Percentiles rank a stretch among this genome's conserved stretches.
Evolutionary conservation across 1,284 basidiomycete species (phyloP).

Genomic region (Ceratobasidium sp.): DNA sequence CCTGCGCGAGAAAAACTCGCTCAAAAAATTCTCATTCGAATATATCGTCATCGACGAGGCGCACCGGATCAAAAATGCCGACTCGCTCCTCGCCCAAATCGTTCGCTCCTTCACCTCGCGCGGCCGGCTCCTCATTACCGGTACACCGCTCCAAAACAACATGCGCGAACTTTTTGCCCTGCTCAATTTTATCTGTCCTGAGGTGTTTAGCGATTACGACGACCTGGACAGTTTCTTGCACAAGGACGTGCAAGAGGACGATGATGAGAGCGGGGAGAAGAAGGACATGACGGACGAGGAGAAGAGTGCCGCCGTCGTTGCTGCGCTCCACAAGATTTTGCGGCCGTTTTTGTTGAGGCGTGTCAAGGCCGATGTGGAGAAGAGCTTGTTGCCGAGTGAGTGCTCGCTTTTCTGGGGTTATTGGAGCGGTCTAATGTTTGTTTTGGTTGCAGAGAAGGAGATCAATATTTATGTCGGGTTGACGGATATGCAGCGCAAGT

Average conservation of each 20-base stretch:
- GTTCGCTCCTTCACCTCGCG: conserved; percentile 91
- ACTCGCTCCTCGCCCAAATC: conserved; percentile 95
- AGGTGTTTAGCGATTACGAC: conserved; percentile 79
- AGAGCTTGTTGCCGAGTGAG: conserved; percentile 90
- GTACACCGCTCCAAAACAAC: conserved; percentile 97
- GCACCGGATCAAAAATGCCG: conserved; percentile 99
- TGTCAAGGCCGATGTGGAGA: conserved; percentile 98
- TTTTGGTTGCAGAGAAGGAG: conserved; percentile 82
- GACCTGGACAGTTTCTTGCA: conserved; percentile 81
- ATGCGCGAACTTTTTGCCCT: conserved; percentile 96
- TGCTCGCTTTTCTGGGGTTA: conserved; percentile 36
- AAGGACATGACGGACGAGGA: conserved; percentile 68
- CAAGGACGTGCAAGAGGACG: conserved; percentile 65
- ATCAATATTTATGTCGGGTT: conserved; percentile 99
- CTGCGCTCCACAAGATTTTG: conserved; percentile 97
- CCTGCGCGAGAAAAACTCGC: conserved; percentile 89
- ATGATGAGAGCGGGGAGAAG: conserved; percentile 58
- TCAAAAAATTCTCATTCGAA: conserved; percentile 97
- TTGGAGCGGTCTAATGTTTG: not conserved
- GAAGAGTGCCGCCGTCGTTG: conserved; percentile 91
- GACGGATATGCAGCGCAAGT: conserved; percentile 98
- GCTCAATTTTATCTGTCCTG: conserved; percentile 92
- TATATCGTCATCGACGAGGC: conserved; percentile 99
- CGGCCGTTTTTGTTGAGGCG: conserved; percentile 93
- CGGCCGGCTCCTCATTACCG: conserved; percentile 93